These are phyloP conservation scores for Agrostemma githago DNA, from an alignment of 148 eudicot species.

Conservation along the genomic window DNA sequence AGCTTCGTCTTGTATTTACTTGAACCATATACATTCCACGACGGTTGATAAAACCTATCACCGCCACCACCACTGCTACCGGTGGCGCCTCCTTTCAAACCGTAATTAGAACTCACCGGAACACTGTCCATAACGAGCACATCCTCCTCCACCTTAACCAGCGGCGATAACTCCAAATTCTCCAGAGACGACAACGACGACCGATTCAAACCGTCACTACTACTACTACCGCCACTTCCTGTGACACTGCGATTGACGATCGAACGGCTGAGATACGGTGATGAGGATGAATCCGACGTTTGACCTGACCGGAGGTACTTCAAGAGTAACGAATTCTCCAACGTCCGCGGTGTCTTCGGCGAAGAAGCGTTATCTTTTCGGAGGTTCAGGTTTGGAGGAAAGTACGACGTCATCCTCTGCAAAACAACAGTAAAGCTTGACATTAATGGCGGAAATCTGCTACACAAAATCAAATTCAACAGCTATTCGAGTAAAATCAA, in stretches of 20 bases:
- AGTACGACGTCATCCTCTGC: conserved; percentile 1
- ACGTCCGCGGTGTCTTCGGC: conserved; percentile 18
- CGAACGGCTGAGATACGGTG: conserved; percentile 18
- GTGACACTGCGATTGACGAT: conserved; percentile 7
- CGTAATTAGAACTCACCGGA: conserved; percentile 22
- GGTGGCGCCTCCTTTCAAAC: conserved; percentile 15
- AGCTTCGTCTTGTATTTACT: conserved; percentile 33
- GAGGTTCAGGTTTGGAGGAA: conserved; percentile 22
- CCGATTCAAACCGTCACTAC: conserved; percentile 9
- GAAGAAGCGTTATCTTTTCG: conserved; percentile 27
- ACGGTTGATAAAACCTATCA: conserved; percentile 18
- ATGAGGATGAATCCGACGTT: conserved; percentile 16
- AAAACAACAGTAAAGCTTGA: not conserved
- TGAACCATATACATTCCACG: conserved; percentile 12
- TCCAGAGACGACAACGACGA: conserved; percentile 30
- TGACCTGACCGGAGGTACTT: conserved; percentile 31
- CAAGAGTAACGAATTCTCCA: conserved; percentile 22
- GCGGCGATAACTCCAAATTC: conserved; percentile 31
- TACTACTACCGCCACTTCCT: conserved; percentile 19
- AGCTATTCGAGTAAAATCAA: not conserved
- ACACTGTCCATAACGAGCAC: conserved; percentile 61
- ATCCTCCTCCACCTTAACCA: conserved; percentile 50
- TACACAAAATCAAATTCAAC: not conserved
- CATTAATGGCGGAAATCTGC: not conserved
- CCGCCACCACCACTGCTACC: conserved; percentile 18